phyloP scores from a whole-genome alignment of 495 filamentous ascomycete species.

The Talaromyces wortmannii region DNA sequence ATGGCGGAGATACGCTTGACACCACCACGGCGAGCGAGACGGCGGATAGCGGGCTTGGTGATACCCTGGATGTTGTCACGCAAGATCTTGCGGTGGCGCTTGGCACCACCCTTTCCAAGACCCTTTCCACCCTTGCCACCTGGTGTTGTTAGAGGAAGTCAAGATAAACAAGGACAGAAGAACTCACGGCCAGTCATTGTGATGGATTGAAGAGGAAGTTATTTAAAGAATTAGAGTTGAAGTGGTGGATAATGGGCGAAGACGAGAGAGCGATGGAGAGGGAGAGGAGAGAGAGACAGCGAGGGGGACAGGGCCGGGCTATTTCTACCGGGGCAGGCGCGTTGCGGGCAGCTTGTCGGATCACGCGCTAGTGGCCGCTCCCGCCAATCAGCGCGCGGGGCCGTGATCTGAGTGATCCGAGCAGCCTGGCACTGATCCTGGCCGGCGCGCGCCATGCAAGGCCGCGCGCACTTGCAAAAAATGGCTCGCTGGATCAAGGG shows the following conservation, averaged over 20 bases:
- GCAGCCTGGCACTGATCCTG: conserved; percentile 21
- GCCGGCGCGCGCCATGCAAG: conserved; percentile 13
- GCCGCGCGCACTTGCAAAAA: too few species aligned
- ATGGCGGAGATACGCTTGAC: conserved; percentile 99
- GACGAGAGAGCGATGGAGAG: conserved; percentile 19
- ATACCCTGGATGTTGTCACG: conserved; percentile 99
- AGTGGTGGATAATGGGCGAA: conserved; percentile 25
- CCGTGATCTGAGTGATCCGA: conserved; percentile 20
- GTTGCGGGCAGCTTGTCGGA: conserved; percentile 26
- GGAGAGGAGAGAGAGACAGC: conserved; percentile 34
- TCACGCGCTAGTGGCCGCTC: conserved; percentile 33
- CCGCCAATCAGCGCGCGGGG: conserved; percentile 33
- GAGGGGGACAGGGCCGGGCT: conserved; percentile 28
- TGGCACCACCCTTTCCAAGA: conserved; percentile 91
- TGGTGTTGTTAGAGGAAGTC: conserved; percentile 19
- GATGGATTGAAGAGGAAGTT: conserved; percentile 28
- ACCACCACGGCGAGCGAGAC: conserved; percentile 99
- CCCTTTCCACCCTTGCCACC: conserved; percentile 97
- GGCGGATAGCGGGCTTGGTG: conserved; percentile 99
- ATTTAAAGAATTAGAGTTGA: conserved; percentile 13
- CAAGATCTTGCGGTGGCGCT: conserved; percentile 96
- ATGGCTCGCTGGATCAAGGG: conserved; percentile 11
- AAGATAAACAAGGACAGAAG: conserved; percentile 9
- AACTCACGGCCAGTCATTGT: conserved; percentile 64
- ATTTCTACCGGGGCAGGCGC: conserved; percentile 35